Evolutionary conservation across 2,329 filamentous ascomycete genomes (phyloP).

Genomic region (Calonectria henricotiae): DNA sequence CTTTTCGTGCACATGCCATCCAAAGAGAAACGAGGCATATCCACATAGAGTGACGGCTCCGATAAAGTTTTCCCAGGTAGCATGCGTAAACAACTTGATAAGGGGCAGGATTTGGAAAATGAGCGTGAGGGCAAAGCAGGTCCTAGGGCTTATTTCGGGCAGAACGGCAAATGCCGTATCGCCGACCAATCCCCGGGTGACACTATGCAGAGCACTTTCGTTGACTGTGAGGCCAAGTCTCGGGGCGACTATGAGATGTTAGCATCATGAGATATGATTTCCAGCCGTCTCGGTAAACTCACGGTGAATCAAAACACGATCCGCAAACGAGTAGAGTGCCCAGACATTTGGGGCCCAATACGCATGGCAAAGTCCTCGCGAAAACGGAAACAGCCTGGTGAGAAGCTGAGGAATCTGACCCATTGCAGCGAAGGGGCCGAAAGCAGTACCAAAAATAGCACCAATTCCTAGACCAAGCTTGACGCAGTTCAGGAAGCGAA

Average conservation of each 20-base stretch:
- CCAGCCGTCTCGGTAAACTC: constrained; percentile 55
- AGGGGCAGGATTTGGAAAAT: constrained; percentile 86
- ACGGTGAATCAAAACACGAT: constrained; percentile 88
- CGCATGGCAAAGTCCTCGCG: constrained; percentile 92
- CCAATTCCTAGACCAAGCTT: constrained; percentile 85
- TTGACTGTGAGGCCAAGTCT: constrained; percentile 83
- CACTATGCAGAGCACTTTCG: constrained; percentile 83
- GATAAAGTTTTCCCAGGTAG: constrained; percentile 91
- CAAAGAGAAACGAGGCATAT: constrained; percentile 96
- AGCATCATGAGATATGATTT: constrained; percentile 14
- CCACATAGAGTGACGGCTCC: constrained; percentile 93
- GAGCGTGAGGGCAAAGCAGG: constrained; percentile 88
- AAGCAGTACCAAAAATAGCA: constrained; percentile 83
- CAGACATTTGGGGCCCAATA: constrained; percentile 99
- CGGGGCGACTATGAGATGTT: constrained; percentile 77
- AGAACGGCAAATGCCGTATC: constrained; percentile 95
- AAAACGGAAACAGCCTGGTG: constrained; percentile 92
- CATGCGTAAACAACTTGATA: constrained; percentile 84
- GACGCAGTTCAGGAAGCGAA: constrained; percentile 84
- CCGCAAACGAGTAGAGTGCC: constrained; percentile 95
- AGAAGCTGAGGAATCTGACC: constrained; percentile 88
- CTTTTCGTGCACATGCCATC: constrained; percentile 99
- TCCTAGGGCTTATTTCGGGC: constrained; percentile 85
- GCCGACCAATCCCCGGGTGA: constrained; percentile 93
- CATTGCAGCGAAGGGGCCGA: constrained; percentile 89